Evolutionary conservation across 2,329 filamentous ascomycete species (phyloP).

Genomic region (Cadophora luteo-olivacea): DNA sequence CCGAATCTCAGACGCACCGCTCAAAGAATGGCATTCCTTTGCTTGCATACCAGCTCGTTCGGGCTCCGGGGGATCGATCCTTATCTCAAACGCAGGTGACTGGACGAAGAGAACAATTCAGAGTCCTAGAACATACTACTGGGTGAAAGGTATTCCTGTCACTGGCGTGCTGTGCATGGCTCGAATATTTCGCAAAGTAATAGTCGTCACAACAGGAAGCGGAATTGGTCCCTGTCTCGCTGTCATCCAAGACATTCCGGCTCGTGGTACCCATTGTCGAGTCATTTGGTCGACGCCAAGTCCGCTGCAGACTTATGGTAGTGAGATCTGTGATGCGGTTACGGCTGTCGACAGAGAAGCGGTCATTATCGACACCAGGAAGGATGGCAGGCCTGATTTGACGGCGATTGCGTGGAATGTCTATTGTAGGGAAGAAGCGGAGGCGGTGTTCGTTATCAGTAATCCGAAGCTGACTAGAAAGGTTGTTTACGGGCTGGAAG

Average conservation of each 20-base stretch:
- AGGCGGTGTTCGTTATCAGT: slow-evolving; percentile 47
- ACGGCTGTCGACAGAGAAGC: slow-evolving; percentile 42
- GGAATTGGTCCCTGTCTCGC: slow-evolving; percentile 47
- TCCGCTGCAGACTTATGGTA: slow-evolving; percentile 44
- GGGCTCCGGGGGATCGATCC: slow-evolving; percentile 53
- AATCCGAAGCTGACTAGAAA: slow-evolving; percentile 47
- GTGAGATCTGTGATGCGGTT: slow-evolving; percentile 44
- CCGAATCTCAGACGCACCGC: slow-evolving; percentile 55
- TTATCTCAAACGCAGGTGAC: slow-evolving; percentile 63
- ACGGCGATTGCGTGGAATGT: slow-evolving; percentile 43
- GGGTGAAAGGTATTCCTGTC: slow-evolving; percentile 58
- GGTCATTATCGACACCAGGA: slow-evolving; percentile 46
- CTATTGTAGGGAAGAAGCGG: slow-evolving; percentile 43
- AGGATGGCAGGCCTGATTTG: slow-evolving; percentile 44
- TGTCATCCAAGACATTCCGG: slow-evolving; percentile 40
- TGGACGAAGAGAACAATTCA: slow-evolving; percentile 60
- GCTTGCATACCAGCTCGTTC: slow-evolving; percentile 58
- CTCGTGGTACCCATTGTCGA: slow-evolving; percentile 32
- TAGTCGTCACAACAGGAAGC: slow-evolving; percentile 47
- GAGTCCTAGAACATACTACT: slow-evolving; percentile 54
- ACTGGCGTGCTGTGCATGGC: slow-evolving; percentile 46
- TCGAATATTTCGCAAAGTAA: slow-evolving; percentile 43
- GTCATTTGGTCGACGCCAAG: slow-evolving; percentile 47
- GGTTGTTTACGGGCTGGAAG: slow-evolving; percentile 48
- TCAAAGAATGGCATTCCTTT: slow-evolving; percentile 64